Evolutionary conservation across 1,284 basidiomycete genomes (phyloP).

Genomic region (Microstroma glucosiphilum): DNA sequence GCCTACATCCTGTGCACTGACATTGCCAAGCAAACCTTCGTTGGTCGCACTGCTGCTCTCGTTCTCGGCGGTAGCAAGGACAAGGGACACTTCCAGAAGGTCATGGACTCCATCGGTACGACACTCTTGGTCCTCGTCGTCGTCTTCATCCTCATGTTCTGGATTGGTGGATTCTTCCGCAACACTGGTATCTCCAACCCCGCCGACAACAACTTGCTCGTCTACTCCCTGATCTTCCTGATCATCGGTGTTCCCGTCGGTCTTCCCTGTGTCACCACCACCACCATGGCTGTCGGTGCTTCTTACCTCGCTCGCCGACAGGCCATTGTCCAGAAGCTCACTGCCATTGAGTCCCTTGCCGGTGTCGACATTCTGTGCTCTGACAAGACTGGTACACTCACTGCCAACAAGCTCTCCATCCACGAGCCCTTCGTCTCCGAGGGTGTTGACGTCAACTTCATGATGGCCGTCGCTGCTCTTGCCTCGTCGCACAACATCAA

Average conservation of each 20-base stretch:
- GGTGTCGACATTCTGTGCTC: slow-evolving; percentile 60
- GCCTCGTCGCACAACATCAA: slow-evolving; percentile 60
- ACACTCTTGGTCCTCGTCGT: slow-evolving; percentile 57
- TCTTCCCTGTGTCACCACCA: slow-evolving; percentile 58
- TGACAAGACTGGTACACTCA: slow-evolving; percentile 60
- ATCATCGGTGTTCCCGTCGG: slow-evolving; percentile 60
- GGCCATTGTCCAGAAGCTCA: slow-evolving; percentile 62
- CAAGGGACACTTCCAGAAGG: slow-evolving; percentile 57
- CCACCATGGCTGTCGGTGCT: slow-evolving; percentile 58
- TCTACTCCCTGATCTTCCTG: slow-evolving; percentile 56
- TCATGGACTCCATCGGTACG: slow-evolving; percentile 57
- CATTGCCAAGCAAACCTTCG: slow-evolving; percentile 55
- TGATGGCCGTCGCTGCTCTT: slow-evolving; percentile 57
- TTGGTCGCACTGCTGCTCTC: slow-evolving; percentile 56
- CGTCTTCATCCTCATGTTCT: slow-evolving; percentile 54
- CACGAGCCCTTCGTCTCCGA: slow-evolving; percentile 56
- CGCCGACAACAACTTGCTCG: slow-evolving; percentile 55
- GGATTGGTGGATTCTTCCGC: slow-evolving; percentile 57
- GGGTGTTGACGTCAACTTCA: slow-evolving; percentile 54
- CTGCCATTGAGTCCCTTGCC: slow-evolving; percentile 60
- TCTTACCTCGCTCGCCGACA: slow-evolving; percentile 58
- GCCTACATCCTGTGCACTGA: slow-evolving; percentile 55
- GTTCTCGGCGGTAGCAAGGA: slow-evolving; percentile 48
- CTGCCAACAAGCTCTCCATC: slow-evolving; percentile 60
- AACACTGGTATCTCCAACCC: slow-evolving; percentile 55